Evolutionary conservation across 75 land plant species (phyloP), one percentile per base, ranked within the genome.

Genomic region (Larix kaempferi): DNA sequence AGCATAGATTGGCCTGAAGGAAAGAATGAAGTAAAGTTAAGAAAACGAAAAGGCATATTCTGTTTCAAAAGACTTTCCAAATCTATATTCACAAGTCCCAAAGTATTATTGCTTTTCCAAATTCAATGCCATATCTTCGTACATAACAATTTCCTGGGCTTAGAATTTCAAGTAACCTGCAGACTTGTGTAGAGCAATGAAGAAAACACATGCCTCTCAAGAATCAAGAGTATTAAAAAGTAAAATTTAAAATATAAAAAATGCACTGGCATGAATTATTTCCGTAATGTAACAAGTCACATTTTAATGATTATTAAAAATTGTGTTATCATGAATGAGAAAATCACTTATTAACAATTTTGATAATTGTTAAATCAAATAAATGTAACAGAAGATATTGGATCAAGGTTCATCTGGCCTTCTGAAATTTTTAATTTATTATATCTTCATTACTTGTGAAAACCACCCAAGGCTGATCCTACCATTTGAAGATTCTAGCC

Each of bases 1-100:
- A 67, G 99, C 99, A 90, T 96, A 96, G 21, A 94, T 94, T 74
- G 99, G 99, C 91, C 99, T 96, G 88, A 41, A 57, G 59, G 6
- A 16, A 73, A 29, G 59, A 56, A 75, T 11, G 25, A 49, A 74
- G 27, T 2, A 56, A 74, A 56, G 6, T 16, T 7, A 62, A 74
- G 27, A 5, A 55, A 22, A 62, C 16, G 10, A 69, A 29, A 62
- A 62, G 3, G 65, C 3, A 25, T 41, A 41, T 69, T 69, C 41
- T 11, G 23, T 69, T 41, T 21, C 5, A 17, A 41, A 39, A 44
- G 4, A 41, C 21, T 7, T 21, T 69, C 54, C 41, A 69, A 41
- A 39, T 14, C 4, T 37, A 37, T n/a, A 69, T 41, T 41, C 23
- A 11, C 25, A 41, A 69, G 73, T 7, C 11, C 39, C 3, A 35